phyloP scores from a whole-genome alignment of 2,329 filamentous ascomycete genomes.

The Ophiostoma montium region DNA sequence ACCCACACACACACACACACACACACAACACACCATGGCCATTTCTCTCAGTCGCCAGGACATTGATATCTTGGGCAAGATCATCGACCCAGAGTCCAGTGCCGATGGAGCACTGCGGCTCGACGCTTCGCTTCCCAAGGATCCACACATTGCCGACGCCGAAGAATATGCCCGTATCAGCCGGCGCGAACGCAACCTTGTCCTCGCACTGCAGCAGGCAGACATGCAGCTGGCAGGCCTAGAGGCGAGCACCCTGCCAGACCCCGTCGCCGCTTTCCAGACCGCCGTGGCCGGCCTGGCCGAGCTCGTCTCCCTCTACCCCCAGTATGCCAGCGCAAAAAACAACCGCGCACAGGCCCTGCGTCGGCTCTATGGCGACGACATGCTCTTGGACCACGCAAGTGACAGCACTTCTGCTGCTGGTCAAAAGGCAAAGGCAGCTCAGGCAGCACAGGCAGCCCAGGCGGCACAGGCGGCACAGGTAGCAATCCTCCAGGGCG shows the following conservation, averaged over 20 bases:
- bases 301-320: constrained; percentile 40
- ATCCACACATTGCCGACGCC: constrained; percentile 40
- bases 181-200: constrained; percentile 36
- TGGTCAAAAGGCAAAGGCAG: too few relatives aligned
- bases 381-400: constrained; percentile 29
- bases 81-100: constrained; percentile 51
- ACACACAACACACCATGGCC: constrained; percentile 2
- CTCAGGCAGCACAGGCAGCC: too few relatives aligned
- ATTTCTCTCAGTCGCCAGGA: constrained; percentile 41
- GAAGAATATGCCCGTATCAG: constrained; percentile 36
- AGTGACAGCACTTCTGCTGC: neutral
- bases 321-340: constrained; percentile 55
- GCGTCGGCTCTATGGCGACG: constrained; percentile 48
- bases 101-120: constrained; percentile 39
- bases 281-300: constrained; percentile 35
- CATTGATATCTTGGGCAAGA: constrained; percentile 49
- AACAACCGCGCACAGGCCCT: constrained; percentile 62
- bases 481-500: constrained; percentile 23
- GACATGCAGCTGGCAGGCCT: constrained; percentile 37
- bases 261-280: constrained; percentile 32
- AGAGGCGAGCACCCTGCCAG: constrained; percentile 17
- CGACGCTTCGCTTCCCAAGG: constrained; percentile 38
- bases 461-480: too few relatives aligned
- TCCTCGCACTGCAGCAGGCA: constrained; percentile 38
- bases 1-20: neutral